A percentile compares a stretch with the other conserved stretches of the same genome.
Conservation (phyloP, 257 asterid genomes). For the Jasminum sambac region DNA sequence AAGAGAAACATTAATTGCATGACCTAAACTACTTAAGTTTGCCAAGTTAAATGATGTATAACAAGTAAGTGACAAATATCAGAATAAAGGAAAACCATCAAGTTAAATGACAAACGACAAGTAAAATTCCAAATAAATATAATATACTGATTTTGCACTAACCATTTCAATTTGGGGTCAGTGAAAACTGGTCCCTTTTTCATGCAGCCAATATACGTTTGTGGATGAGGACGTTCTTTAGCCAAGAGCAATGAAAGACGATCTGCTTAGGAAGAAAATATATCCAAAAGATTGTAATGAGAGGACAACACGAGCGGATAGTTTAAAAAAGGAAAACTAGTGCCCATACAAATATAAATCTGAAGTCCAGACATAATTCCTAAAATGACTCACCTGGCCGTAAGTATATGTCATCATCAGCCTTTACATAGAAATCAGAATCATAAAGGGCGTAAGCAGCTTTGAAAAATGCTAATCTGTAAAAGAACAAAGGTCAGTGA, state of each 20-base stretch:
- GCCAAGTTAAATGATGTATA: neutral
- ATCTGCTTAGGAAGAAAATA: conserved; percentile 46
- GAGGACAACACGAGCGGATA: conserved; percentile 16
- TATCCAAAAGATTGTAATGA: conserved; percentile 20
- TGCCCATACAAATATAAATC: neutral
- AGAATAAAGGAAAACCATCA: no score
- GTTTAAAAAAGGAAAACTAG: conserved; percentile 9
- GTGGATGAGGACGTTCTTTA: conserved; percentile 91
- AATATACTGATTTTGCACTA: conserved; percentile 30
- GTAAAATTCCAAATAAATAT: conserved; percentile 3
- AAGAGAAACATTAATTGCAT: neutral
- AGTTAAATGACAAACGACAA: neutral
- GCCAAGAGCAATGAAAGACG: conserved; percentile 94
- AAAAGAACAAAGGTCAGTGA: conserved; percentile 32
- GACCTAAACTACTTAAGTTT: neutral
- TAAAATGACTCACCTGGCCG: conserved; percentile 68
- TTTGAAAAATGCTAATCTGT: conserved; percentile 92
- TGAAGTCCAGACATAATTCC: conserved; percentile 17
- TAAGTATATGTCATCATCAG: conserved; percentile 95
- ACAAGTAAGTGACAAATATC: neutral
- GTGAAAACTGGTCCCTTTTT: conserved; percentile 96
- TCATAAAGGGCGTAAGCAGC: conserved; percentile 94
- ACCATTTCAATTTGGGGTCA: conserved; percentile 96
- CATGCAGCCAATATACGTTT: conserved; percentile 97
- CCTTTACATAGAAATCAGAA: conserved; percentile 93